Evolutionary conservation across 176 grass and related monocot genomes (phyloP), one percentile per base, ranked within the genome.

Genomic region (Cenchrus americanus): DNA sequence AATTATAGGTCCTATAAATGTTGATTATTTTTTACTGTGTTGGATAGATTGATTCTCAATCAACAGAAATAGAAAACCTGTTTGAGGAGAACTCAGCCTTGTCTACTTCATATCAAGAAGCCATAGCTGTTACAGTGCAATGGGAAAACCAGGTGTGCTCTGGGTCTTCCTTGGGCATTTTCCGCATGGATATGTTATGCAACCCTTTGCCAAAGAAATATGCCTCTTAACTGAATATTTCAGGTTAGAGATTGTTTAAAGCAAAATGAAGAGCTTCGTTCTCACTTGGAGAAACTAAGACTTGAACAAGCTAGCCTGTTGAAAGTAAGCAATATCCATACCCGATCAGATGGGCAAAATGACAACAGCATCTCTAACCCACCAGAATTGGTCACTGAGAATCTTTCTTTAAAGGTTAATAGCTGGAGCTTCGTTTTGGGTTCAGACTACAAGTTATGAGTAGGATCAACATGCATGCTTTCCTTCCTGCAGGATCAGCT

Each of bases 231-330:
- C 81, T 74, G 12, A 84, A 81, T 75, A 66, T 90, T 85, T 66
- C 93, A 98, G 96, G 96, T 98, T 77, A 89, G 79, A 79, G 91
- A 94, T 66, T 98, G 96, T 90, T 55, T 98, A 67, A 95, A 89
- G 75, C 93, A 94, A 88, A 95, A 98, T 83, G 93, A 96, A 87
- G 91, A 99, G 73, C 89, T 96, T 21, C 89, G 91, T 59, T 55
- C 71, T 49, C 70, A 87, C 61, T 77, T 94, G 46, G 91, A 99
- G 84, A 92, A 92, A 77, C 86, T 94, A 68, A 90, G 93, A 86
- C 88, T 83, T 88, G 85, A 89, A 57, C 93, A 95, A 58, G 58
- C 52, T 66, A 89, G 41, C 74, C 42, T 83, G 49, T 83, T 89
- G 27, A 82, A 86, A 86, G 40, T 54, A 90, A 88, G 52, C 17